Evolutionary conservation across 495 filamentous ascomycete genomes (phyloP).

Genomic region (Terfezia boudieri): DNA sequence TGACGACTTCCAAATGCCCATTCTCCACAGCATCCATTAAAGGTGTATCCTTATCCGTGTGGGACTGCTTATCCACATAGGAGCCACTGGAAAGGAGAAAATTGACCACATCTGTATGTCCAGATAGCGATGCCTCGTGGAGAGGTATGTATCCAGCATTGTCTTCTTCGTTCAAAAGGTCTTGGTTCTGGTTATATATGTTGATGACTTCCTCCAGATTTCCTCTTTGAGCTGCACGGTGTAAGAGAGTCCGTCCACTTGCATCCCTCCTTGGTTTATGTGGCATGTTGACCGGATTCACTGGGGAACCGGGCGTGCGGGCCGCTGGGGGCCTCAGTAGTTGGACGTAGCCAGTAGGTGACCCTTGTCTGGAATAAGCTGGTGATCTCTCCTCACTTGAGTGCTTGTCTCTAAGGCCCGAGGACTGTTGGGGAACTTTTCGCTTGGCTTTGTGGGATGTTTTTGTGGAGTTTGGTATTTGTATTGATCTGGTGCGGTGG

Average conservation of each 20-base stretch:
- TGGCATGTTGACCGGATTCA: slow-evolving; percentile 8
- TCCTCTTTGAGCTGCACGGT: slow-evolving; percentile 16
- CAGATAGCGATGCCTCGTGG: slow-evolving; percentile 72
- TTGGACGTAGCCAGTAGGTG: slow-evolving; percentile 6
- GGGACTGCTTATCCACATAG: slow-evolving; percentile 48
- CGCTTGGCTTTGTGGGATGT: slow-evolving; percentile 1
- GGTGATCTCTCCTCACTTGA: slow-evolving; percentile 9
- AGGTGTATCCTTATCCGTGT: slow-evolving; percentile 78
- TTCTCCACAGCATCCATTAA: slow-evolving; percentile 93
- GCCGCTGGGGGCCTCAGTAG: slow-evolving; percentile 8
- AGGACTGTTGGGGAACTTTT: neutral
- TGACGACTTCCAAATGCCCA: slow-evolving; percentile 75
- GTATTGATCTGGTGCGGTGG: neutral
- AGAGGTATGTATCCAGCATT: slow-evolving; percentile 86
- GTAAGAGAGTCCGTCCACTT: slow-evolving; percentile 16
- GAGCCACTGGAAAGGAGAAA: slow-evolving; percentile 61
- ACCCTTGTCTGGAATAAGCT: slow-evolving; percentile 11
- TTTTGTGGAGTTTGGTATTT: neutral
- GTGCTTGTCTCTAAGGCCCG: neutral
- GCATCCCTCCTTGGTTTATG: slow-evolving; percentile 18
- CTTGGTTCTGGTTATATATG: slow-evolving; percentile 43
- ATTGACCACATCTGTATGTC: slow-evolving; percentile 58
- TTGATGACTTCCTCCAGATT: slow-evolving; percentile 9
- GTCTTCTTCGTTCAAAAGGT: slow-evolving; percentile 72
- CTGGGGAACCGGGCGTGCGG: slow-evolving; percentile 15